Evolutionary conservation across 2,329 filamentous ascomycete genomes (phyloP).

Genomic region (Epichloe sylvatica): DNA sequence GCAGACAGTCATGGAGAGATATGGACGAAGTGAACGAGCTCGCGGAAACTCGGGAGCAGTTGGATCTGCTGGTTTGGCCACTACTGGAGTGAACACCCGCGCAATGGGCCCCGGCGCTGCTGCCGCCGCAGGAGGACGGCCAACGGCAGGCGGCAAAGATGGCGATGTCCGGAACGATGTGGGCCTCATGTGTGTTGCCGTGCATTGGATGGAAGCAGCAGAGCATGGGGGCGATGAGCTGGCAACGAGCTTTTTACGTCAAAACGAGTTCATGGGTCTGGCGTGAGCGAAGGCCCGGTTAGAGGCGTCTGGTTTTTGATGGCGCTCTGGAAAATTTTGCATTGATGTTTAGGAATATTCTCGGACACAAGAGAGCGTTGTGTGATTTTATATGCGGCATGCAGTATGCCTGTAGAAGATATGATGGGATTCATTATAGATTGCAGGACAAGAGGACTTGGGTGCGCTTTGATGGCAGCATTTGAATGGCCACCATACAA

Average conservation of each 20-base stretch:
- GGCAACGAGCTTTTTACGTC: slow-evolving; percentile 67
- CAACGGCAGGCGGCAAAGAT: slow-evolving; percentile 20
- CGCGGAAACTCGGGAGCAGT: slow-evolving; percentile 12
- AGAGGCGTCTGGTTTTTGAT: neutral
- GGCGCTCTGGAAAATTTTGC: neutral
- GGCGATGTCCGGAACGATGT: slow-evolving; percentile 57
- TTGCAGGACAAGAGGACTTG: too few relatives aligned
- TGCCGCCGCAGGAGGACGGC: slow-evolving; percentile 10
- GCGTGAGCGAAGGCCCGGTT: slow-evolving; percentile 9
- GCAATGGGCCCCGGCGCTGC: slow-evolving; percentile 10
- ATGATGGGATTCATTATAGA: too few relatives aligned
- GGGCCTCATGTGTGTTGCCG: slow-evolving; percentile 79
- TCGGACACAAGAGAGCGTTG: too few relatives aligned
- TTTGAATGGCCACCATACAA: too few relatives aligned
- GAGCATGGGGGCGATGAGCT: slow-evolving; percentile 75
- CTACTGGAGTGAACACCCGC: slow-evolving; percentile 11
- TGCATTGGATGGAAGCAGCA: slow-evolving; percentile 94
- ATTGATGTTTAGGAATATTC: too few relatives aligned
- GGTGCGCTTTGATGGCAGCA: too few relatives aligned
- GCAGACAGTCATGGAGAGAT: slow-evolving; percentile 65
- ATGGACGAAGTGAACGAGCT: slow-evolving; percentile 28
- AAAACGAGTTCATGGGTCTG: slow-evolving; percentile 35
- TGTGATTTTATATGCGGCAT: too few relatives aligned
- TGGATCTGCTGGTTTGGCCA: slow-evolving; percentile 12
- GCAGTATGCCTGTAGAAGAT: too few relatives aligned